These are phyloP conservation scores for Orbilia oligospora DNA, from an alignment of 2,329 filamentous ascomycete genomes.

Conservation along the genomic window DNA sequence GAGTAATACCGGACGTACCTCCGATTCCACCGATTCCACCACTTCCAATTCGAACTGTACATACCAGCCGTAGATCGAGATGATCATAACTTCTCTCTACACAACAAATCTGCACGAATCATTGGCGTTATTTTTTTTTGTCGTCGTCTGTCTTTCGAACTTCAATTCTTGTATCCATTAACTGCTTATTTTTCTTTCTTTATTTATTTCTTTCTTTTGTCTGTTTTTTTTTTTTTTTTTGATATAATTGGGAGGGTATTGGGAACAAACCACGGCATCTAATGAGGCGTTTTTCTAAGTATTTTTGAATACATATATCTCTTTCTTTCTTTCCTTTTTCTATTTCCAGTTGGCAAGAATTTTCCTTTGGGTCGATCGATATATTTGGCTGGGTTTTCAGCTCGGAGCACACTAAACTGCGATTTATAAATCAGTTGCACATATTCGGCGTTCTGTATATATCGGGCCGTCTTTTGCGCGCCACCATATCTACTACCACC, in stretches of 20 bases:
- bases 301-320: no score
- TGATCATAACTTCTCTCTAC: conserved; percentile 34
- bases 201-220: conserved; percentile 10
- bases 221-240: no score
- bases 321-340: conserved; percentile 1
- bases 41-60: conserved; percentile 43
- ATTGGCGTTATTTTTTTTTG: conserved; percentile 19
- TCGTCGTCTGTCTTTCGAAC: background rate
- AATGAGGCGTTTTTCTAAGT: conserved; percentile 45
- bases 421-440: conserved; percentile 12
- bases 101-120: conserved; percentile 5
- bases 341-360: background rate
- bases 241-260: conserved; percentile 29
- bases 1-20: conserved; percentile 55
- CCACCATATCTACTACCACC: background rate
- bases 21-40: conserved; percentile 40
- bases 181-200: conserved; percentile 6
- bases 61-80: conserved; percentile 52
- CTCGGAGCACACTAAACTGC: conserved; percentile 7
- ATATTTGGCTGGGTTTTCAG: background rate
- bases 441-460: conserved; percentile 19
- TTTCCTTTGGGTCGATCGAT: background rate
- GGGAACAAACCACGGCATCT: conserved; percentile 53
- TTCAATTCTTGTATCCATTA: conserved; percentile 52
- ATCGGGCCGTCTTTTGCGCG: conserved; percentile 7